Evolutionary conservation across 1,284 basidiomycete genomes (phyloP).

Genomic region (Ceratobasidium sp.): DNA sequence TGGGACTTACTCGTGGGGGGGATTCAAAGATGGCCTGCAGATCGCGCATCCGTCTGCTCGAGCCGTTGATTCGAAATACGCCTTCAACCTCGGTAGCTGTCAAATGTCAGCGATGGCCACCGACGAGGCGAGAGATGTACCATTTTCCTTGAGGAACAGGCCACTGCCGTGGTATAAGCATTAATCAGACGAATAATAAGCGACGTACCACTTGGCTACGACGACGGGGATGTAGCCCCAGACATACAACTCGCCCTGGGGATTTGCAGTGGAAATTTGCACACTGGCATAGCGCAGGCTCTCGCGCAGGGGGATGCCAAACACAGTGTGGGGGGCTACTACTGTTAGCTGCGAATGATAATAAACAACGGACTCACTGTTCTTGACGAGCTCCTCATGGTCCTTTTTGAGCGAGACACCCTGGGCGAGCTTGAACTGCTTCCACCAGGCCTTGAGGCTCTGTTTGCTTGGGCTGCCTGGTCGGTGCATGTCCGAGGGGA

Average conservation of each 20-base stretch:
- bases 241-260: slow-evolving; percentile 81
- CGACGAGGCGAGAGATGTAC: slow-evolving; percentile 52
- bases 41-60: slow-evolving; percentile 93
- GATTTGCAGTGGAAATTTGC: slow-evolving; percentile 91
- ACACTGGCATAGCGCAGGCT: slow-evolving; percentile 88
- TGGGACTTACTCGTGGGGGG: slow-evolving; percentile 75
- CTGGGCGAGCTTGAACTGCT: slow-evolving; percentile 70
- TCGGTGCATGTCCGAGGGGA: slow-evolving; percentile 13
- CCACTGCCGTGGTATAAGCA: slow-evolving; percentile 59
- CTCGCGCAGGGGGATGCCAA: slow-evolving; percentile 84
- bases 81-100: slow-evolving; percentile 93
- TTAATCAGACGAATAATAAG: slow-evolving; percentile 33
- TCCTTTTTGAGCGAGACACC: slow-evolving; percentile 58
- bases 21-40: slow-evolving; percentile 89
- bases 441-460: slow-evolving; percentile 83
- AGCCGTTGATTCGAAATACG: slow-evolving; percentile 93
- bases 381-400: slow-evolving; percentile 48
- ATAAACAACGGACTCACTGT: slow-evolving; percentile 47
- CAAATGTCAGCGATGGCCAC: slow-evolving; percentile 32
- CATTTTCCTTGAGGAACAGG: slow-evolving; percentile 88
- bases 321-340: slow-evolving; percentile 59
- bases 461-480: slow-evolving; percentile 57
- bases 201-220: slow-evolving; percentile 90
- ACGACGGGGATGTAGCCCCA: slow-evolving; percentile 97
- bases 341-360: slow-evolving; percentile 20